A percentile compares a stretch with the other conserved stretches of the same genome.
Conservation (phyloP, 2,329 filamentous ascomycete genomes). For the Zasmidium citrigriseum region DNA sequence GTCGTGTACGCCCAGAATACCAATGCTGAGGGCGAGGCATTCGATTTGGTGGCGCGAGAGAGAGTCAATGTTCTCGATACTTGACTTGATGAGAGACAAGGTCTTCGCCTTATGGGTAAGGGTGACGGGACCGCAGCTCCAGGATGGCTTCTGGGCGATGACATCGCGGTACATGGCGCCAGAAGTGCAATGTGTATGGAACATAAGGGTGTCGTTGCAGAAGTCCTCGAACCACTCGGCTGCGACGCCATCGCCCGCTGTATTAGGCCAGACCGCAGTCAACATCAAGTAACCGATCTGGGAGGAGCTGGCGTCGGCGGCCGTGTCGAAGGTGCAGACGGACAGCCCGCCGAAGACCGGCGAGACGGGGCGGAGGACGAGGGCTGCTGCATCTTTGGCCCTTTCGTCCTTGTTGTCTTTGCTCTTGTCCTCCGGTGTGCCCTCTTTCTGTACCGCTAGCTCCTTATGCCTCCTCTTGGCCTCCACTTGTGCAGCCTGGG, state of each 20-base stretch:
- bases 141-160: neutral
- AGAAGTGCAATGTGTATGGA: slow-evolving; percentile 2
- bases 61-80: neutral
- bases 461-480: neutral
- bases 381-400: too few species aligned
- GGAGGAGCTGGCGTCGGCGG: neutral
- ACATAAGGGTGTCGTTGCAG: slow-evolving; percentile 3
- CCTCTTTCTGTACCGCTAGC: neutral
- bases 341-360: neutral
- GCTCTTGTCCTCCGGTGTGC: neutral
- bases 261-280: slow-evolving; percentile 2
- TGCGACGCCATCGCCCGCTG: neutral
- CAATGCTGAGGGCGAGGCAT: slow-evolving; percentile 1
- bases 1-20: neutral
- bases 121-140: neutral
- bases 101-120: neutral
- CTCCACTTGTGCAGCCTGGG: neutral
- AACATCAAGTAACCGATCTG: neutral
- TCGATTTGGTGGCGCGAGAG: neutral
- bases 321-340: neutral
- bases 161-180: slow-evolving; percentile 2
- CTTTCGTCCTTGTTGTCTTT: too few species aligned
- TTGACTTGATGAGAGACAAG: neutral
- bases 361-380: neutral
- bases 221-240: slow-evolving; percentile 8